phyloP scores from a whole-genome alignment of 1,284 basidiomycete genomes.

The Schizopora paradoxa region DNA sequence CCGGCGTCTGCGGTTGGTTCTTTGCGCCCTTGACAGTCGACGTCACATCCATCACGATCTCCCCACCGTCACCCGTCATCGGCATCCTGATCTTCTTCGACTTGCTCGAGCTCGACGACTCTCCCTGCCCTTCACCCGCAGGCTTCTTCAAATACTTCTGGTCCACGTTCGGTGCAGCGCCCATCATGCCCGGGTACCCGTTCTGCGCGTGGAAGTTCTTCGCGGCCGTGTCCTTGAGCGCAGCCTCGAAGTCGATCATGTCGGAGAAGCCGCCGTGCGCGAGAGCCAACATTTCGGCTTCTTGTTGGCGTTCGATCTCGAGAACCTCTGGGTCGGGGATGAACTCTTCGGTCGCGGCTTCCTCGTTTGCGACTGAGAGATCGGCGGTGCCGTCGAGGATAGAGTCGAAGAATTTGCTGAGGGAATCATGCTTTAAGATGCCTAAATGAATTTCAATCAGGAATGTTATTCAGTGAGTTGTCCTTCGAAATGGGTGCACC shows the following conservation, averaged over 20 bases:
- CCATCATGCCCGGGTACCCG: slow-evolving; percentile 43
- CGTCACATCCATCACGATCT: slow-evolving; percentile 24
- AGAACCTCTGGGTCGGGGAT: slow-evolving; percentile 38
- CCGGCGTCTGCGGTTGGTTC: slow-evolving; percentile 5
- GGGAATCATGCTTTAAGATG: slow-evolving; percentile 54
- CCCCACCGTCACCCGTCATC: slow-evolving; percentile 28
- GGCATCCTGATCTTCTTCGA: slow-evolving; percentile 26
- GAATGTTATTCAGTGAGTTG: not conserved
- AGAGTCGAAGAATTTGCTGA: slow-evolving; percentile 64
- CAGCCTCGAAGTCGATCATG: slow-evolving; percentile 49
- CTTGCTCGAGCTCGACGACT: slow-evolving; percentile 18
- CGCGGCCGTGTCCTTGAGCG: slow-evolving; percentile 38
- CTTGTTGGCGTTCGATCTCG: slow-evolving; percentile 45
- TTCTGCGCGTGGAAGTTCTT: slow-evolving; percentile 40
- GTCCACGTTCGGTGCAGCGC: slow-evolving; percentile 20
- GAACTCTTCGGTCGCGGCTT: slow-evolving; percentile 36
- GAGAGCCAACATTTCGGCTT: slow-evolving; percentile 46
- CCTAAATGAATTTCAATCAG: slow-evolving; percentile 34
- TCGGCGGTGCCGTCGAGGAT: slow-evolving; percentile 61
- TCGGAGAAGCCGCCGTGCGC: slow-evolving; percentile 46
- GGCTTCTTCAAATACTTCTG: slow-evolving; percentile 18
- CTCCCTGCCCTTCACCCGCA: slow-evolving; percentile 13
- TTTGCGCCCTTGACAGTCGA: slow-evolving; percentile 19
- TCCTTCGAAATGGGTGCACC: slow-evolving; percentile 35
- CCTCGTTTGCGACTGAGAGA: slow-evolving; percentile 37